Base-by-base conservation (phyloP, 2,329 filamentous ascomycete genomes). In the Trichoderma aggressivum region DNA sequence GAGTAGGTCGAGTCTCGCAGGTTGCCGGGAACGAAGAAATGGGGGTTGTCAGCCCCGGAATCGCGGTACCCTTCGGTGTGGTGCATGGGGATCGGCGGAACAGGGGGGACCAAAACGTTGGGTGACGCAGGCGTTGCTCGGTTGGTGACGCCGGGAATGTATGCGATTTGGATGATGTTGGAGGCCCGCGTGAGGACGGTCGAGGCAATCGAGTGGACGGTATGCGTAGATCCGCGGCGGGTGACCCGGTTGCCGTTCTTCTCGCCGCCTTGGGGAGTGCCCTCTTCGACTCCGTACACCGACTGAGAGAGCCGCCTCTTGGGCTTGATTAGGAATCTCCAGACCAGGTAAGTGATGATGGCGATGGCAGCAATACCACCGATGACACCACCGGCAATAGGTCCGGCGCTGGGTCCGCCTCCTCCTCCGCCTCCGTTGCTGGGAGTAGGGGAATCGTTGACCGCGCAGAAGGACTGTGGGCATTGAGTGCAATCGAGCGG, bases 121-220 rank as follows among this genome's bases (percentile, higher is more conserved):
- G 93, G 93, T 0, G 94, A 95, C n/a, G 92, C 91, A 6, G 93
- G 92, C 8, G 91, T 90, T 14, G 94, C 94, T 75, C 95, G 89
- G 83, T 98, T 98, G 72, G 94, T 98, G 77, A 98, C 94, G 72
- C 96, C 96, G 16, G 96, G 96, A 75, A 99, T 98, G 81, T 98
- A 99, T 70, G 96, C 96, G 82, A 99, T 99, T 83, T 98, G 96
- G 77, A 99, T 99, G 79, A 99, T 95, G 84, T 99, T 99, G 78
- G 96, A 98, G 62, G 96, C 96, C 73, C 96, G 91, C 21, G 96
- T 98, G 72, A 98, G 88, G 72, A 98, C 94, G 30, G 95, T 98
- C 11, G 94, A 98, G 18, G 96, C 96, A 79, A 99, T 94, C 14
- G 95, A 98, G 77, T 92, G 88, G 69, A 95, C 91, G n/a, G 93